phyloP scores from a whole-genome alignment of 306 rosid species.

The Cajanus cajan region DNA sequence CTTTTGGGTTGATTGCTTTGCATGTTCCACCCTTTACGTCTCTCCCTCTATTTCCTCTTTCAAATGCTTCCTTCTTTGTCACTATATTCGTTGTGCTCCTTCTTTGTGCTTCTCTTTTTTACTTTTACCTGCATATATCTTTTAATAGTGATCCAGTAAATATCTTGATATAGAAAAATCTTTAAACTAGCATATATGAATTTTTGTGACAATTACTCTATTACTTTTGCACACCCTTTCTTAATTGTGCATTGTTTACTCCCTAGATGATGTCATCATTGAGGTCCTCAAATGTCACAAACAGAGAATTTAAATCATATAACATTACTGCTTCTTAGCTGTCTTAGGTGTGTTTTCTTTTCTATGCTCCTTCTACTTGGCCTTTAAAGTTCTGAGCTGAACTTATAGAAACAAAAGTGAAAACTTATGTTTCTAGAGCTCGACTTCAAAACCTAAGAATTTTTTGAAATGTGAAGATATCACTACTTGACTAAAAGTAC shows the following conservation, averaged over 20 bases:
- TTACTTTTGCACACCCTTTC: constrained; percentile 71
- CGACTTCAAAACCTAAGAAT: neutral
- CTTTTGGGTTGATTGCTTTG: constrained; percentile 10
- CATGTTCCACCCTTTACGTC: neutral
- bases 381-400: constrained; percentile 16
- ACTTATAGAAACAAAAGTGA: neutral
- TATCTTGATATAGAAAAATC: neutral
- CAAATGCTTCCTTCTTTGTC: constrained; percentile 19
- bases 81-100: neutral
- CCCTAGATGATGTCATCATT: constrained; percentile 50
- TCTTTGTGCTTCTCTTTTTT: neutral
- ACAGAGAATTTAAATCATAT: constrained; percentile 56
- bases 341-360: constrained; percentile 57
- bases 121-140: constrained; percentile 1
- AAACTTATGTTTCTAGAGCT: neutral
- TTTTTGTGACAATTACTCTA: constrained; percentile 20
- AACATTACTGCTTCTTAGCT: constrained; percentile 57
- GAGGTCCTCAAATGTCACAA: constrained; percentile 63
- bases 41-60: constrained; percentile 17
- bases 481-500: constrained; percentile 10
- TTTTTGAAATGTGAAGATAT: neutral
- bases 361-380: neutral
- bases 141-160: neutral
- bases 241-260: constrained; percentile 61
- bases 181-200: constrained; percentile 1